Evolutionary conservation across 345 rosid species (phyloP).

Genomic region (Arabis hirsuta): DNA sequence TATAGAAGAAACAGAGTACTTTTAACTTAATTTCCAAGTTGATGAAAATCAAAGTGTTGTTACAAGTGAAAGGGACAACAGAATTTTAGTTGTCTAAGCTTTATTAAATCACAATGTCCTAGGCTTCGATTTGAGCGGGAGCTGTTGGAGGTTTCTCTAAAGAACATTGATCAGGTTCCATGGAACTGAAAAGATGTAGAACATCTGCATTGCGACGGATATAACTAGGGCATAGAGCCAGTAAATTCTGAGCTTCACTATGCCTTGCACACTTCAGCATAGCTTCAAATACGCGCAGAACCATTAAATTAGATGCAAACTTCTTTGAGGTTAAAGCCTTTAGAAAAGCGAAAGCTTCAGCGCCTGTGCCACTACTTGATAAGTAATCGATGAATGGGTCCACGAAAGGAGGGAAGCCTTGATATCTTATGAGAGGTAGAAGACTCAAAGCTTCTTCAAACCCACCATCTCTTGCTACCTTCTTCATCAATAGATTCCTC

Average conservation of each 20-base stretch:
- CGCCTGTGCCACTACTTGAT: conserved; percentile 67
- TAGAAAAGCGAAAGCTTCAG: conserved; percentile 64
- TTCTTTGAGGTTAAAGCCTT: conserved; percentile 66
- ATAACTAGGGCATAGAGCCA: conserved; percentile 65
- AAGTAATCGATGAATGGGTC: conserved; percentile 69
- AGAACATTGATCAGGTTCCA: conserved; percentile 43
- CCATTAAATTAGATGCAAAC: conserved; percentile 76
- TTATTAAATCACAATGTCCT: conserved; percentile 6
- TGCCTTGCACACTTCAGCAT: conserved; percentile 67
- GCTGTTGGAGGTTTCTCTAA: conserved; percentile 33
- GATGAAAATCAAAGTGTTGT: neutral
- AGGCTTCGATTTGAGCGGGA: conserved; percentile 57
- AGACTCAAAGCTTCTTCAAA: conserved; percentile 70
- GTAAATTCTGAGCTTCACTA: conserved; percentile 70
- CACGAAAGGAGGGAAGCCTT: conserved; percentile 76
- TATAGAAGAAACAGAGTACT: too few relatives aligned
- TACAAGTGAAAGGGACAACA: neutral
- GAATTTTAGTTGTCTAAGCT: neutral
- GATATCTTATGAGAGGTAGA: conserved; percentile 66
- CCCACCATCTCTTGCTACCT: conserved; percentile 64
- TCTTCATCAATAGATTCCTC: conserved; percentile 59
- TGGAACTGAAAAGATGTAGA: conserved; percentile 65
- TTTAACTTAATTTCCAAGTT: neutral
- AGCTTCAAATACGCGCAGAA: conserved; percentile 64
- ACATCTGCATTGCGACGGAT: conserved; percentile 81